Evolutionary conservation across 805 yeast species (phyloP), one percentile per base, ranked within the genome.

Genomic region (Saccharomycopsis lassenensis): DNA sequence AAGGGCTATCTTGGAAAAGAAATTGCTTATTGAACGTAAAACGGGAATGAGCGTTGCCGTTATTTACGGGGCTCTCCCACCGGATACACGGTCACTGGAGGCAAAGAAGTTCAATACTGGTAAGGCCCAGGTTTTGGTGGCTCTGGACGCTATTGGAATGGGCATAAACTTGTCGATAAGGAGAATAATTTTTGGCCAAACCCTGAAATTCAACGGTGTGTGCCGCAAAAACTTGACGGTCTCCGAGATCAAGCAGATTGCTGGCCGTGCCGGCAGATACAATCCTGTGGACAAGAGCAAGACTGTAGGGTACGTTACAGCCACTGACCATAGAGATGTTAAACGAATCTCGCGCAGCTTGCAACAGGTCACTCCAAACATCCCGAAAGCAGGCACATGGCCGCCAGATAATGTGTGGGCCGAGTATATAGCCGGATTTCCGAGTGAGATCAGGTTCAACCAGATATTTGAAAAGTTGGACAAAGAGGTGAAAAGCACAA

Each of bases 91-190:
- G 46, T 73, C 85, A 2, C 73, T 74, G 46, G 95, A 91, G 51
- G 94, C 96, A 0, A 55, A 62, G 20, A 63, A 70, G 31, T 91
- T 91, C 56, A 91, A 91, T 52, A 59, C 52, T n/a, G 89, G 94
- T 2, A 68, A 69, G 24, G 79, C 74, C 44, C 91, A 87, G 49
- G 67, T 82, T n/a, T 62, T 91, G 25, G 82, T 91, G 5, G 97
- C 98, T 1, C 82, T 95, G 2, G 97, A 91, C 60, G 98, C 98
- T 0, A 76, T 91, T 44, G 98, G 98, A 2, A 89, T 91, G 96
- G 98, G 98, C 0, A 64, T 91, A 36, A 91, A 91, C 51, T 62
- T 91, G 49, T 77, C 82, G 18, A 87, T 91, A 46, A 73, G 76
- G 40, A 62, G 97, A 41, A 70, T 91, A 4, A 68, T 91, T 1